phyloP scores from a whole-genome alignment of 352 stramenopile genomes.

The Pythium angustatum region DNA sequence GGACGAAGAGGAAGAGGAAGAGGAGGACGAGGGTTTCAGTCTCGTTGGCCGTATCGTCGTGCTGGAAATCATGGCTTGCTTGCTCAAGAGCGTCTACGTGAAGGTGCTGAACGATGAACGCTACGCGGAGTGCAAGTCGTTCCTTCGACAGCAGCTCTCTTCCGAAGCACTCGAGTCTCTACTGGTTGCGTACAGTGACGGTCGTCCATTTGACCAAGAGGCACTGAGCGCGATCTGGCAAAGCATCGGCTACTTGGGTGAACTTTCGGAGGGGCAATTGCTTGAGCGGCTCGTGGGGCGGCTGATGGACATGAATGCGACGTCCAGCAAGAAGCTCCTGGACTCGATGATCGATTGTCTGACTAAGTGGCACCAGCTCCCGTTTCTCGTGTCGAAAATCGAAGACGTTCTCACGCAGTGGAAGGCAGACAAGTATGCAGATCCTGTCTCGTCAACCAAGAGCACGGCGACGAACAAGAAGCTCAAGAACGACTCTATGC shows the following conservation, averaged over 20 bases:
- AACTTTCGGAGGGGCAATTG: conserved; percentile 57
- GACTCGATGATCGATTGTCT: conserved; percentile 81
- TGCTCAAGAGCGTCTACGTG: conserved; percentile 73
- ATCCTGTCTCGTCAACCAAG: not conserved
- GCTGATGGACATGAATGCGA: conserved; percentile 76
- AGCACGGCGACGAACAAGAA: conserved; percentile 41
- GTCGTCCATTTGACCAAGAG: conserved; percentile 61
- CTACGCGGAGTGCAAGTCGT: conserved; percentile 75
- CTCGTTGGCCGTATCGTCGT: conserved; percentile 72
- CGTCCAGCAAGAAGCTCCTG: conserved; percentile 69
- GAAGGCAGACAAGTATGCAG: conserved; percentile 48
- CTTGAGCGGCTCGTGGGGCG: conserved; percentile 62
- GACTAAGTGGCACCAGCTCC: conserved; percentile 71
- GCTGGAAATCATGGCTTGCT: conserved; percentile 67
- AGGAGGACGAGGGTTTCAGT: conserved; percentile 71
- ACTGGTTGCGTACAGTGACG: conserved; percentile 64
- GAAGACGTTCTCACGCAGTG: conserved; percentile 59
- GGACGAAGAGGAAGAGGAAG: conserved; percentile 65
- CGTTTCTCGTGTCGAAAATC: conserved; percentile 62
- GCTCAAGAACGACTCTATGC: conserved; percentile 21
- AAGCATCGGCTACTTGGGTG: conserved; percentile 66
- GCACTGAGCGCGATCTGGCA: conserved; percentile 74
- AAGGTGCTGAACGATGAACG: conserved; percentile 69
- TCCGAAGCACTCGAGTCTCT: conserved; percentile 62
- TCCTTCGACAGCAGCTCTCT: conserved; percentile 67